Evolutionary conservation across 768 basidiomycete species (phyloP).

Genomic region (Plicaturopsis crispa): DNA sequence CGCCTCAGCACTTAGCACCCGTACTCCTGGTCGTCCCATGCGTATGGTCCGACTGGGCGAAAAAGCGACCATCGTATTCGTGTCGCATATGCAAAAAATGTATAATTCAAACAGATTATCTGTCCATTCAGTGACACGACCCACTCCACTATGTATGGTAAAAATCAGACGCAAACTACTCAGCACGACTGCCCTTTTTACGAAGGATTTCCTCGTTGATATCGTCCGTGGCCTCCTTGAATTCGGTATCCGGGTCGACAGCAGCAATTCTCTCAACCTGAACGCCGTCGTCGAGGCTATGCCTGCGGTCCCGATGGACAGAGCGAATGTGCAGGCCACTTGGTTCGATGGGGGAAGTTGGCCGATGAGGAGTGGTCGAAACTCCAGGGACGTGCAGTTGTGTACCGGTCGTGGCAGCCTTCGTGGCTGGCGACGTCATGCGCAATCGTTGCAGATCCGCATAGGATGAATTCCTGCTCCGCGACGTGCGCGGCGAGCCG

Average conservation of each 20-base stretch:
- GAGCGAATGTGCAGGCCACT: constrained; percentile 37
- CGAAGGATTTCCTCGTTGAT: constrained; percentile 57
- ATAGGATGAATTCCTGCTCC: constrained; percentile 66
- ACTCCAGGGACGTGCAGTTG: constrained; percentile 5
- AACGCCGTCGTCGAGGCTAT: constrained; percentile 60
- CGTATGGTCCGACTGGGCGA: too few species aligned
- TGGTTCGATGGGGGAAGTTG: constrained; percentile 19
- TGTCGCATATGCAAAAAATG: too few species aligned
- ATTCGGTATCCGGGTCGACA: constrained; percentile 48
- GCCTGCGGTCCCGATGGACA: constrained; percentile 44
- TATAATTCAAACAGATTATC: too few species aligned
- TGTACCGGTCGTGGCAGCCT: constrained; percentile 18
- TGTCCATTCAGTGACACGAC: too few species aligned
- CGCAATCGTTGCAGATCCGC: constrained; percentile 76
- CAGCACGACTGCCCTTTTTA: too few species aligned
- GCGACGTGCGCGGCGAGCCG: constrained; percentile 30
- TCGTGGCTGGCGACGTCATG: constrained; percentile 14
- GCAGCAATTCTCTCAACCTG: constrained; percentile 55
- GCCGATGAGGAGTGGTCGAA: constrained; percentile 5
- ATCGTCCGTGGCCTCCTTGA: constrained; percentile 56
- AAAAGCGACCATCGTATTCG: too few species aligned
- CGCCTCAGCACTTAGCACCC: too few species aligned
- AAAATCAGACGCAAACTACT: too few species aligned
- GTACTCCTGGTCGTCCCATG: too few species aligned
- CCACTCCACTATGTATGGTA: too few species aligned